Evolutionary conservation across 306 rosid genomes (phyloP), one percentile per base, ranked within the genome.

Genomic region (Psophocarpus tetragonolobus): DNA sequence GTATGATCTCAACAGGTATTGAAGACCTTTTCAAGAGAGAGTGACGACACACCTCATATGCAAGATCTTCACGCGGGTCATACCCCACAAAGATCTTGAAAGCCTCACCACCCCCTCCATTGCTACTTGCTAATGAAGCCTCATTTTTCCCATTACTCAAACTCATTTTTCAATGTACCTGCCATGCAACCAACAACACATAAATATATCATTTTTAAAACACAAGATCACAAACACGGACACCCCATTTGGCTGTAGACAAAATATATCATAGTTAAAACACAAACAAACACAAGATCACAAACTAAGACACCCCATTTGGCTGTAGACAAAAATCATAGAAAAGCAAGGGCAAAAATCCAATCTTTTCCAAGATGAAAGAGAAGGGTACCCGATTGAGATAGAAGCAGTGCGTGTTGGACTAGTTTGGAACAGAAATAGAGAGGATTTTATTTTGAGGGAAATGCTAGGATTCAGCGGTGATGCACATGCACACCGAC

Each of bases 81-180:
- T 90, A 90, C 12, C 94, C 94, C 8, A 90, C 91, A 24, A 86
- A 90, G 88, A 90, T 84, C 86, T 66, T 90, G 73, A 90, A 90
- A 35, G 86, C 67, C 67, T 75, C 80, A 53, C 8, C 73, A 45
- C 41, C 73, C 47, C 29, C 77, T 33, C 82, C 91, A 57, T 75
- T 51, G 14, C 68, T 12, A 65, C 33, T 41, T 45, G 70, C 38
- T 26, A 77, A 33, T 35, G 74, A 26, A 24, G 85, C 26, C 27
- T 68, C 76, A 72, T 26, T 39, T 13, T 76, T 79, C 36, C 84
- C 91, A 51, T 85, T 85, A 38, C 78, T 75, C 76, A 79, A 60
- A 81, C 77, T 82, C 93, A 89, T 88, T 4, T 61, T 73, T 57
- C 64, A 70, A 69, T 74, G 62, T 30, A 20, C 68, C 75, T 80